Base-by-base conservation (phyloP, 2,329 filamentous ascomycete species). In the Apiospora kogelbergensis region DNA sequence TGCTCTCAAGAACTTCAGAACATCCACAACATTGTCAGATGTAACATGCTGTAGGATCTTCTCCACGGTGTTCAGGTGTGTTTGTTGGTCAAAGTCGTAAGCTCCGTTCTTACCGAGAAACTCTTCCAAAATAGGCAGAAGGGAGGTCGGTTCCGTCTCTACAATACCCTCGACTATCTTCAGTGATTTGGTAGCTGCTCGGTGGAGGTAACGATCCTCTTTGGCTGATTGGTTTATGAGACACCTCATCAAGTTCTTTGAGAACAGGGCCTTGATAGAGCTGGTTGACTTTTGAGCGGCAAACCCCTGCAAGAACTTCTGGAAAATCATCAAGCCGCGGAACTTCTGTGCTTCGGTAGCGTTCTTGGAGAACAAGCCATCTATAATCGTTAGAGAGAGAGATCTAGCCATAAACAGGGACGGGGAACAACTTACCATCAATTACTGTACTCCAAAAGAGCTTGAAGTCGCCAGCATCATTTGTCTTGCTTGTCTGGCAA, bases 261-360 rank as follows among this genome's bases (percentile, higher is more conserved):
- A 94, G 78, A 98, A 97, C 0, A 97, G 83, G 10, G 80, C 84
- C 72, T 79, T 85, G 67, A 82, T 87, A 74, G 85, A 86, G 68
- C 77, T 83, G 72, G 71, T 79, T 72, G 79, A 45, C 40, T 68
- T 88, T 77, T 75, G 84, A 41, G 84, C 67, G 26, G 74, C 82
- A 10, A 87, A 80, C 3, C 83, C 82, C 60, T 86, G 82, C 4
- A 98, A 81, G 74, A 94, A 88, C 76, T 91, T 93, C 74, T 91
- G 90, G 75, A 98, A 93, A 2, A 98, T 87, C 75, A 95, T 89
- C 80, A 98, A 95, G 0, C 96, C 96, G 80, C 94, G 94, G 76
- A 93, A 94, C 80, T 98, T 98, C 68, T 97, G 92, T 74, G 95
- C 93, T 57, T 95, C 90, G 1, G 94, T 97, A 9, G 95, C 91